A percentile compares a stretch with the other conserved stretches of the same genome.
Conservation (phyloP, 2,329 filamentous ascomycete genomes). For the Arthrobotrys iridis region DNA sequence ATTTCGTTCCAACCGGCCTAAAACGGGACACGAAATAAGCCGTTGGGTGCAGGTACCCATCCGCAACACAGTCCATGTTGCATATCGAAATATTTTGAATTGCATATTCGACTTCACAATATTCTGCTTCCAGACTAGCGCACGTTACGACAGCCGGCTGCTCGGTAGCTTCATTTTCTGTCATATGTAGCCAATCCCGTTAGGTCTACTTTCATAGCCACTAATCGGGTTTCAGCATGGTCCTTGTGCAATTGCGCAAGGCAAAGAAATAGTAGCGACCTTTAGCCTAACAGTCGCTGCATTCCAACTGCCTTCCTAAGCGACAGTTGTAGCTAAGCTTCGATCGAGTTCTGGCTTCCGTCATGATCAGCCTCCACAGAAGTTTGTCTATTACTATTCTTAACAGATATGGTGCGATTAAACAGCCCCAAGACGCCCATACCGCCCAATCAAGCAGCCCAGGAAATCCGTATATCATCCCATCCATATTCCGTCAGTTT, state of each 20-base stretch:
- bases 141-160: slow-evolving; percentile 1
- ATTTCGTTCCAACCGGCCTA: neutral
- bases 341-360: too few relatives aligned
- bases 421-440: neutral
- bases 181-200: neutral
- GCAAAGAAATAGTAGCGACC: neutral
- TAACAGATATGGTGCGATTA: slow-evolving; percentile 7
- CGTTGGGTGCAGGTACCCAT: slow-evolving; percentile 1
- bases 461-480: neutral
- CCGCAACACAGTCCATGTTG: slow-evolving; percentile 20
- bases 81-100: slow-evolving; percentile 7
- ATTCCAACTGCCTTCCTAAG: slow-evolving; percentile 16
- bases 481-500: neutral
- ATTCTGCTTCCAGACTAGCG: slow-evolving; percentile 30
- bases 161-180: slow-evolving; percentile 13
- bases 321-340: slow-evolving; percentile 16
- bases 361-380: neutral
- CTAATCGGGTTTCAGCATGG: slow-evolving; percentile 1
- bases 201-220: neutral
- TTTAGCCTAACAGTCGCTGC: neutral
- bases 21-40: neutral
- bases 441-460: neutral
- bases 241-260: neutral
- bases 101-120: slow-evolving; percentile 1
- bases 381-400: neutral